Conservation (phyloP, 345 rosid species). For the Dimocarpus longan region DNA sequence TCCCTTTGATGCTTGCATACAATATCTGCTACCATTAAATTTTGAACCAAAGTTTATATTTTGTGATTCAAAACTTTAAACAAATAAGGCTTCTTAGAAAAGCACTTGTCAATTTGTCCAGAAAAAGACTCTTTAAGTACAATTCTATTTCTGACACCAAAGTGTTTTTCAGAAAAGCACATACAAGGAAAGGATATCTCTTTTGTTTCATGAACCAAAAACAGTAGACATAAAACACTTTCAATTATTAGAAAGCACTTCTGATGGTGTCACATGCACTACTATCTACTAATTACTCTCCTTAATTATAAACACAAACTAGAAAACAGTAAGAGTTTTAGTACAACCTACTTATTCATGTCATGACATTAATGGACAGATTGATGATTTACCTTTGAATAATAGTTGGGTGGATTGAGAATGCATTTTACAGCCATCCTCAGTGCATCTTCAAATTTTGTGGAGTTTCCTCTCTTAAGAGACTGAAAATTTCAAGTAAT, state of each 20-base stretch:
- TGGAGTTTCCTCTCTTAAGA: constrained; percentile 36
- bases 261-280: not conserved
- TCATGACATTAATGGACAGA: not conserved
- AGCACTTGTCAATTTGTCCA: not conserved
- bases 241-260: not conserved
- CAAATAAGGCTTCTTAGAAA: too few species aligned
- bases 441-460: constrained; percentile 48
- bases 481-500: constrained; percentile 30
- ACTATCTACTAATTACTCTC: not conserved
- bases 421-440: constrained; percentile 54
- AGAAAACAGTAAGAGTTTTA: not conserved
- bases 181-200: not conserved
- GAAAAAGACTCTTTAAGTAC: not conserved
- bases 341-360: not conserved
- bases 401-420: constrained; percentile 44
- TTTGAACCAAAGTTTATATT: not conserved
- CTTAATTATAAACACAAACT: not conserved
- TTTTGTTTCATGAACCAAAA: not conserved
- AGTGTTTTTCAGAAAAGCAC: not conserved
- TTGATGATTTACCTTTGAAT: constrained; percentile 48
- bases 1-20: constrained; percentile 41
- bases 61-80: too few species aligned
- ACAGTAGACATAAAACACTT: not conserved
- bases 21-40: constrained; percentile 33
- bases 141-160: not conserved